Conservation (phyloP, 371 early-diverging fungal genomes). For the Coemansia linderi region DNA sequence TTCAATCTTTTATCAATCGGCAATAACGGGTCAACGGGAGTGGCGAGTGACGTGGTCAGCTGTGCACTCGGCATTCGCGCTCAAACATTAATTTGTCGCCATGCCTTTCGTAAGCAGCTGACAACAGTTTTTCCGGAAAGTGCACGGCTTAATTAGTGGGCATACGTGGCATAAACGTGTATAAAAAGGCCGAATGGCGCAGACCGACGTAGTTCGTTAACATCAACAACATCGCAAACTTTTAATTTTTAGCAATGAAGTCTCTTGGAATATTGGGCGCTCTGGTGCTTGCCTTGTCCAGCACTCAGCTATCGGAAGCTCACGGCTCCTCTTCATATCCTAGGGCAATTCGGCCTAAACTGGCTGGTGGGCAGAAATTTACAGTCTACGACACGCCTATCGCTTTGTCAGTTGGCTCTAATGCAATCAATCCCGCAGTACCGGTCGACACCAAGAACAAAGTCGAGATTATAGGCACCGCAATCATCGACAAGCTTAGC, state of each 20-base stretch:
- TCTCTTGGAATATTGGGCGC: constrained; percentile 6
- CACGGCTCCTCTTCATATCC: background rate
- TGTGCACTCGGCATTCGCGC: background rate
- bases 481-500: constrained; percentile 18
- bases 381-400: background rate
- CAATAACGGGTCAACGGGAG: background rate
- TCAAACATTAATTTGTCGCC: background rate
- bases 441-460: background rate
- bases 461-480: background rate
- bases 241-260: background rate
- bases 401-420: background rate
- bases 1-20: background rate
- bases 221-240: background rate
- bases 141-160: no score
- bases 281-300: background rate
- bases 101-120: background rate
- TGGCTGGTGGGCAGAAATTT: background rate
- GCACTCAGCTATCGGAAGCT: background rate
- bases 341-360: background rate
- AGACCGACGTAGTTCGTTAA: background rate
- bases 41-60: background rate
- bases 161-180: background rate
- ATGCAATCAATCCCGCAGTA: background rate
- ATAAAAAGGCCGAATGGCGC: background rate
- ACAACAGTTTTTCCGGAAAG: background rate